Base-by-base conservation (phyloP, 2,329 filamentous ascomycete genomes). In the Trichoderma afroharzianum region DNA sequence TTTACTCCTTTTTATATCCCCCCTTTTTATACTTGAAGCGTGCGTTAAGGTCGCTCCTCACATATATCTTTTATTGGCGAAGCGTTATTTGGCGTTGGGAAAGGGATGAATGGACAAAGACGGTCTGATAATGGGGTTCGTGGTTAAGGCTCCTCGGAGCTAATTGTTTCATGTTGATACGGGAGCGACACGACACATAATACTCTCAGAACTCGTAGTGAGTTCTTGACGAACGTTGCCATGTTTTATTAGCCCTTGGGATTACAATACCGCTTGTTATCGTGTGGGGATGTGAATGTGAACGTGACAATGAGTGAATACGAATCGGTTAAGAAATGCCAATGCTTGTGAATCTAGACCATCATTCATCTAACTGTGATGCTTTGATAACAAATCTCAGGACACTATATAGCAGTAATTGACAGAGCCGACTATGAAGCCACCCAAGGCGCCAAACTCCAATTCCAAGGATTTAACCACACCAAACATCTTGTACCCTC, bases 391-490 rank as follows among this genome's bases (percentile, higher is more conserved):
- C 30, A 68, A 32, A 64, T 59, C 47, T 58, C 6, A 62, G 57
- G 66, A 69, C 30, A 69, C 57, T 68, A 71, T 71, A 63, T 68
- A 71, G 59, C 58, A 63, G 47, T 70, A 39, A 63, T 64, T 24
- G 68, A 72, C 53, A 71, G 62, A 72, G 71, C 68, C 58, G 61
- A 72, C 43, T 63, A 62, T 69, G 30, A 71, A 73, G 70, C 77
- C 78, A 74, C 76, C 76, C 77, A 71, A 77, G 75, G 78, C 78
- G 77, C 78, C 78, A 76, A 78, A 79, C 77, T 79, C 77, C 77
- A 69, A 72, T 71, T 69, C 73, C 72, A 74, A 72, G 64, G 73
- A 75, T 69, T 62, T n/a, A 63, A 66, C 33, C 68, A 66, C 61
- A 26, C 61, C 59, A 33, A 30, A 39, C 24, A 30, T 21, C 14